Evolutionary conservation across 768 basidiomycete species (phyloP), one percentile per base, ranked within the genome.

Genomic region (Tylopilus sp.): DNA sequence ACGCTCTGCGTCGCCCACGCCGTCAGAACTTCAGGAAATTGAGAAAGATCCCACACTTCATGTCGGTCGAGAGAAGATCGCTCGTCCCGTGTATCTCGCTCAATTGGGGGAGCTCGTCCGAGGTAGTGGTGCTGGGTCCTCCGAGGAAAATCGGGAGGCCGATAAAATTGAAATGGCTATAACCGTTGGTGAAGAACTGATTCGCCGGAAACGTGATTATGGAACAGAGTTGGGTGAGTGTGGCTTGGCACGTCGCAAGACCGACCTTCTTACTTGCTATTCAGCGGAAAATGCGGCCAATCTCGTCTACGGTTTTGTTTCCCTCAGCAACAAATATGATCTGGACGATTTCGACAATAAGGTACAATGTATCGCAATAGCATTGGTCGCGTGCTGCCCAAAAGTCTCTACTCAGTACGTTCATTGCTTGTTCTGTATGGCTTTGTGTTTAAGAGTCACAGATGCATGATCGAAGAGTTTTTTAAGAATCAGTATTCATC

Each of bases 401-500:
- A 72, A 73, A 23, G 83, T 82, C 48, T 83, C 87, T 38, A 85
- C 92, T 1, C 87, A 85, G 95, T 98, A 65, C 62, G 93, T 51
- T 31, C 31, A 18, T 12, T 33, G n/a, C 17, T 12, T 23, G 4
- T 9, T 30, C 5, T 18, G 3, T 38, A 23, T 10, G 9, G 6
- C 47, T 17, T 10, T 4, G 18, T 53, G 4, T 40, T 55, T 48
- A 36, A 64, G 39, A 30, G 30, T 41, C 48, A 10, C 62, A 97
- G 95, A 3, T 78, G 81, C 30, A 73, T 98, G 10, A 84, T 91
- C 47, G 92, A 95, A 65, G 91, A 97, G 62, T 95, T 93, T 69
- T 99, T 98, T 74, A 85, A 85, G 58, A 89, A 88, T 43, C 91
- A 95, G 57, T 97, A 95, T 68, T 95, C 97, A 0, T 79, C 82